Conservation (phyloP, 495 filamentous ascomycete genomes). For the Extremus antarcticus region DNA sequence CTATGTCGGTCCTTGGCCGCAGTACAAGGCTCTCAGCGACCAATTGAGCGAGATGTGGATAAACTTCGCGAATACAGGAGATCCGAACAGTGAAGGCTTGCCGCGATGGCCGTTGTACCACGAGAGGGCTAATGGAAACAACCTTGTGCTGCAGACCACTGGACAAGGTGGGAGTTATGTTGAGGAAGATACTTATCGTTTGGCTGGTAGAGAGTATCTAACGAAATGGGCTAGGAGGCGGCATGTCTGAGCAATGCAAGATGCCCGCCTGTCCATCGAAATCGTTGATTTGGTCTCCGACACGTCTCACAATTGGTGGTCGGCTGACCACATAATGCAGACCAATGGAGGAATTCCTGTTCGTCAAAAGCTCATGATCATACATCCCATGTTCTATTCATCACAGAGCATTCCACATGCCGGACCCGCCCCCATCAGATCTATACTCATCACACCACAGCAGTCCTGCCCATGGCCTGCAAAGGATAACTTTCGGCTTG, state of each 20-base stretch:
- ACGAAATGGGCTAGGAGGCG: constrained; percentile 22
- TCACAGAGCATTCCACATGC: no score
- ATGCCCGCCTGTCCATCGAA: no score
- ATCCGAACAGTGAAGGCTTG: constrained; percentile 18
- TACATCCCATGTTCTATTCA: no score
- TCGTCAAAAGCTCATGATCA: no score
- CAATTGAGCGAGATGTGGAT: constrained; percentile 23
- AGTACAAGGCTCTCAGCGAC: constrained; percentile 17
- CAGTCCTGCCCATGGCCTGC: not conserved
- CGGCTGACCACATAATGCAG: no score
- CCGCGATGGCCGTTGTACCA: constrained; percentile 21
- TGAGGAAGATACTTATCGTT: constrained; percentile 21
- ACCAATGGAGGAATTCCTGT: no score
- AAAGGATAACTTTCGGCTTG: not conserved
- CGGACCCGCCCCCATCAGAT: no score
- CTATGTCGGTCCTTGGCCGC: constrained; percentile 20
- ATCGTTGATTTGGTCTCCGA: no score
- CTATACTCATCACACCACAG: not conserved
- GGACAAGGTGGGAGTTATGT: constrained; percentile 21
- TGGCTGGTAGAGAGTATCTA: constrained; percentile 23
- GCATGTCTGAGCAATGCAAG: constrained; percentile 15
- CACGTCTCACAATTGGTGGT: no score
- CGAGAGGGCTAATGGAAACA: constrained; percentile 13
- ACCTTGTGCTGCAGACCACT: constrained; percentile 22
- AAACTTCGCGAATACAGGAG: constrained; percentile 16